These are phyloP conservation scores for Quercus aquifolioides DNA, from an alignment of 306 rosid species.

Conservation along the genomic window DNA sequence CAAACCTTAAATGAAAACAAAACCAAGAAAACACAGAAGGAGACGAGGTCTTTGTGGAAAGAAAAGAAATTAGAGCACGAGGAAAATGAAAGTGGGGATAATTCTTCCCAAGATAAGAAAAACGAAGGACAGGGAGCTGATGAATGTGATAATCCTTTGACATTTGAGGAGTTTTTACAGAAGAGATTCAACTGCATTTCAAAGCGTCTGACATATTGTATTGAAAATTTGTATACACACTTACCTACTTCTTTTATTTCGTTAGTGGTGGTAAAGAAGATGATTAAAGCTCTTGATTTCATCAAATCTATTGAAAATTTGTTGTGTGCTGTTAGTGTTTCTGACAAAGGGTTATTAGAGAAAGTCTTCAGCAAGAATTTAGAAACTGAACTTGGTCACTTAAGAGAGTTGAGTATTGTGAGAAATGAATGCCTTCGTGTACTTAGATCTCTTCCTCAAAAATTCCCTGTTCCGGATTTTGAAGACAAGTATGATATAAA, in stretches of 20 bases:
- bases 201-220: conserved; percentile 9
- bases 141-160: background rate
- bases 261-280: conserved; percentile 13
- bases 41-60: background rate
- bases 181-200: background rate
- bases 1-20: conserved; percentile 2
- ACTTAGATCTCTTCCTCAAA: conserved; percentile 27
- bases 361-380: background rate
- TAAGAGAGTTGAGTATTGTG: conserved; percentile 5
- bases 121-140: background rate
- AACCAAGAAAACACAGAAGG: background rate
- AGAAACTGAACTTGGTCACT: background rate
- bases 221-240: conserved; percentile 32
- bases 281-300: conserved; percentile 26
- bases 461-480: conserved; percentile 13
- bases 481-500: background rate
- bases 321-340: background rate
- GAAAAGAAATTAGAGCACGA: background rate
- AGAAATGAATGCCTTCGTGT: conserved; percentile 1
- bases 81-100: background rate
- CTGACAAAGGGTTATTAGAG: conserved; percentile 4
- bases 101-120: background rate
- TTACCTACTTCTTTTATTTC: conserved; percentile 48
- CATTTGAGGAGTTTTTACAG: conserved; percentile 24
- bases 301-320: conserved; percentile 17